phyloP scores from a whole-genome alignment of 1,284 basidiomycete genomes.

The Fomes fomentarius region DNA sequence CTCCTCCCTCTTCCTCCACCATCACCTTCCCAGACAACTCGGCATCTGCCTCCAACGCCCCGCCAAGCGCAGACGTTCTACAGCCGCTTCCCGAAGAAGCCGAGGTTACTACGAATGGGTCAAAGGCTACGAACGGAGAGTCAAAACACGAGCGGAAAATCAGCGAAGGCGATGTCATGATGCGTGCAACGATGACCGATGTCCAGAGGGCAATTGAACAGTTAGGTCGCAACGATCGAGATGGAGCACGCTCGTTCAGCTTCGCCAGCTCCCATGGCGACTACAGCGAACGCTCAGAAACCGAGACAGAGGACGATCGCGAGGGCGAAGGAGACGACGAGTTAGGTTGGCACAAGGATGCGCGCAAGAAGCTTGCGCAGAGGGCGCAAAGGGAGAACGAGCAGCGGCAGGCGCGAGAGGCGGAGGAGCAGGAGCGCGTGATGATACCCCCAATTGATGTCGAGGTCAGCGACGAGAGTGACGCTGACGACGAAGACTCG shows the following conservation, averaged over 20 bases:
- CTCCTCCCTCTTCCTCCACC: conserved; percentile 45
- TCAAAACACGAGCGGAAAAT: conserved; percentile 27
- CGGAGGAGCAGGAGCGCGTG: conserved; percentile 43
- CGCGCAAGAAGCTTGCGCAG: conserved; percentile 72
- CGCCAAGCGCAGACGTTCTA: conserved; percentile 26
- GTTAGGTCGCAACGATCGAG: conserved; percentile 57
- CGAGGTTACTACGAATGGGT: conserved; percentile 41
- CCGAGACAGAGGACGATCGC: conserved; percentile 56
- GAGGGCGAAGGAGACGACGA: conserved; percentile 45
- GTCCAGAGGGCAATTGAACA: conserved; percentile 87
- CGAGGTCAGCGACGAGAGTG: conserved; percentile 82
- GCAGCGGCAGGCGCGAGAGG: conserved; percentile 48
- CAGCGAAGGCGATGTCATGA: conserved; percentile 57
- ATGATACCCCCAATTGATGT: conserved; percentile 71
- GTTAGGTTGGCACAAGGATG: conserved; percentile 66
- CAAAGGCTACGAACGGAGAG: too few relatives aligned
- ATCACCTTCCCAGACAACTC: conserved; percentile 24
- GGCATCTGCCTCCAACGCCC: conserved; percentile 18
- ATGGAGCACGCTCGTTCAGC: conserved; percentile 70
- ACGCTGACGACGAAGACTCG: conserved; percentile 52
- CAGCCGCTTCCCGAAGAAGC: conserved; percentile 48
- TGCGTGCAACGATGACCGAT: conserved; percentile 86
- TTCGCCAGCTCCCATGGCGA: conserved; percentile 63
- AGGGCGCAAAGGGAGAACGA: conserved; percentile 69
- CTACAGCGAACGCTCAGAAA: conserved; percentile 56